Base-by-base conservation (phyloP, 1,139 yeast genomes). In the Scheffersomyces cryptocercus region DNA sequence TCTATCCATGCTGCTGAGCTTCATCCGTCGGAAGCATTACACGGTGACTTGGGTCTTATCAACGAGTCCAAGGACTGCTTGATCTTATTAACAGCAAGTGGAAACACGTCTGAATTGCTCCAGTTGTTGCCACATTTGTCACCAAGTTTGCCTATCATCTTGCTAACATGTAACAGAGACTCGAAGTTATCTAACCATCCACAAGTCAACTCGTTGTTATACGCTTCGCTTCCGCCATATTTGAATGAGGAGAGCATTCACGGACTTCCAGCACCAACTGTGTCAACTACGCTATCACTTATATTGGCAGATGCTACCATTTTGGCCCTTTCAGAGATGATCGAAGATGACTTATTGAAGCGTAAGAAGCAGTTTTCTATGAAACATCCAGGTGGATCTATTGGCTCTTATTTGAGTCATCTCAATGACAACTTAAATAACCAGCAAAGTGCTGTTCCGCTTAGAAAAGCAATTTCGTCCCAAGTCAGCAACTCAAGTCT, bases 381-480 rank as follows among this genome's bases (percentile, higher is more conserved):
- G 48, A 78, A 85, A 58, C 97, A 89, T 58, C 97, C 97, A 1
- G 96, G 96, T 29, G 97, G 97, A 24, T 87, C 95, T 2, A 88
- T 89, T 54, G 96, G 96, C 13, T 75, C 80, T 35, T 74, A 64
- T 46, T 67, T 73, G 50, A 64, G 73, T 39, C 70, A 69, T 42
- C 59, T 70, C 44, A 68, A 69, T 48, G 67, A 62, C 24, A 65
- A 62, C 37, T 40, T 32, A 33, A 42, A 9, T 37, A 11, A 28
- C 31, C 31, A 16, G 11, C 26, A 30, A 29, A 31, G 16, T 33
- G 40, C 12, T 20, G 38, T 44, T 36, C 26, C 31, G 35, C 16
- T 20, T 6, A 43, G 41, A 24, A 44, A 46, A 29, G 36, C 49
- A 11, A 26, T 42, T n/a, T 35, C 48, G 43, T 48, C 53, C 3